A percentile compares a stretch with the other conserved stretches of the same genome.
Evolutionary conservation across 352 stramenopile species (phyloP).

Genomic region (Phytophthora cactorum): DNA sequence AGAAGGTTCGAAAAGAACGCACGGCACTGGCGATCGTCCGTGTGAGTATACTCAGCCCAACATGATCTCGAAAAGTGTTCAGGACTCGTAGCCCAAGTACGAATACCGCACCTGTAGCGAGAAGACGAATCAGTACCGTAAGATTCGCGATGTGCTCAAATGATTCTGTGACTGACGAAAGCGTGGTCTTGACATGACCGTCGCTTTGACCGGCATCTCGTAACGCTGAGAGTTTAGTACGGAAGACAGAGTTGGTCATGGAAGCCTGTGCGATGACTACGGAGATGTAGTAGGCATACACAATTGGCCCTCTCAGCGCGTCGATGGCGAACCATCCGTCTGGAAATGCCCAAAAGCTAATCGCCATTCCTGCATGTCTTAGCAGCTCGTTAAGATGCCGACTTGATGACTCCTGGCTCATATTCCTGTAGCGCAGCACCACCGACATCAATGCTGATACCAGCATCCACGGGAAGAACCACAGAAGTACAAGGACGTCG

Average conservation of each 20-base stretch:
- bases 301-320: constrained; percentile 39
- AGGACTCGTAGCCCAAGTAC: constrained; percentile 46
- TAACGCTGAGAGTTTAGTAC: constrained; percentile 32
- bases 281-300: constrained; percentile 40
- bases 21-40: constrained; percentile 56
- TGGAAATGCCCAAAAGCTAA: constrained; percentile 44
- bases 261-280: constrained; percentile 28
- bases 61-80: constrained; percentile 56
- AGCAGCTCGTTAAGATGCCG: constrained; percentile 28
- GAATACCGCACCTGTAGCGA: constrained; percentile 45
- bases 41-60: constrained; percentile 62
- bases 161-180: constrained; percentile 19
- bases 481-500: constrained; percentile 36
- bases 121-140: constrained; percentile 39
- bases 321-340: constrained; percentile 46
- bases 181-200: constrained; percentile 3
- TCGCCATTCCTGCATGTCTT: constrained; percentile 11
- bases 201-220: constrained; percentile 14
- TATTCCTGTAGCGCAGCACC: constrained; percentile 13
- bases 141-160: constrained; percentile 42
- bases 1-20: constrained; percentile 55
- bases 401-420: constrained; percentile 16
- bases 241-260: constrained; percentile 22
- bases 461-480: constrained; percentile 33
- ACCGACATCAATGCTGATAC: constrained; percentile 30